Base-by-base conservation (phyloP, 2,329 filamentous ascomycete species). In the Xylariomycetidae sp. region DNA sequence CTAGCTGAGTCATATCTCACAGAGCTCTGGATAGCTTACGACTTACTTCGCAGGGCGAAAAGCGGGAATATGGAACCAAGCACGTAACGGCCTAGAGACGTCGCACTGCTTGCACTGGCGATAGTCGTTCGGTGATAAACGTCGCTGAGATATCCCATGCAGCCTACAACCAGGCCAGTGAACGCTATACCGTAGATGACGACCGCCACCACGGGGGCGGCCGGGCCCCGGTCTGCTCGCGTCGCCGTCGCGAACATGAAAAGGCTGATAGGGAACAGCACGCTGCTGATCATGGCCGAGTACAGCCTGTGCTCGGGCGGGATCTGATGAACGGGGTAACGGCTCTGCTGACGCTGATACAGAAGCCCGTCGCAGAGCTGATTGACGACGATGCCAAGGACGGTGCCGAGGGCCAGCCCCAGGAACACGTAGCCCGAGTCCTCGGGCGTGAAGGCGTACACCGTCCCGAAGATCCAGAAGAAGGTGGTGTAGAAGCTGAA, bases 401-500 rank as follows among this genome's bases (percentile, higher is more conserved):
- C 5, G 34, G 63, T 70, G 8, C 70, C 69, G 10, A 66, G 51
- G 17, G 67, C 59, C 23, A 71, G 61, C 33, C 62, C 61, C 4
- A 72, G 33, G 34, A 72, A 68, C 1, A 72, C 63, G 1, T 67
- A 50, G 4, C 63, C 66, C 0, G 58, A 57, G 29, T 70, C 51
- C 30, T 68, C 61, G 0, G 60, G 38, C 1, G 46, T 46, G 45
- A 74, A 76, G 35, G 50, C 41, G 40, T 76, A 73, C 0, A 68
- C 57, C 0, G 32, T 37, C 11, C 56, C 45, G 39, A 74, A 74
- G 1, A 68, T 64, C 42, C 63, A 72, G 0, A 70, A 69, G 0
- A 74, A 65, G 0, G 62, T 64, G 1, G 66, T 66, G 43, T 76
- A 74, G 58, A 75, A 74, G 27, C 57, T 65, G 40, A 70, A 76